Evolutionary conservation across 2,329 filamentous ascomycete genomes (phyloP).

Genomic region (Hirsutella thompsonii): DNA sequence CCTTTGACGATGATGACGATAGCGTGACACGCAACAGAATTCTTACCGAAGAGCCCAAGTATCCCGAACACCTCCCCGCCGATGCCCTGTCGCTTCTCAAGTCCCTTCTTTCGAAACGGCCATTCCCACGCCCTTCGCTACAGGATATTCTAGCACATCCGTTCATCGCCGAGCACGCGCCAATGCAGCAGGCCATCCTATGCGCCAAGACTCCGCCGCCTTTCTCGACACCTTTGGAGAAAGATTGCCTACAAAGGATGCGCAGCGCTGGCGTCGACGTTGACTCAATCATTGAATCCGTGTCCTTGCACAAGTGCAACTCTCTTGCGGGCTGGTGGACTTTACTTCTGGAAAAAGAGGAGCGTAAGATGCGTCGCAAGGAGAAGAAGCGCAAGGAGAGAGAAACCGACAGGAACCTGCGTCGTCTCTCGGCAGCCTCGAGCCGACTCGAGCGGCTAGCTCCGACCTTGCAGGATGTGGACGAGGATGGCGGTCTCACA

Average conservation of each 20-base stretch:
- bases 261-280: slow-evolving; percentile 87
- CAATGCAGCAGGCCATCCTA: slow-evolving; percentile 79
- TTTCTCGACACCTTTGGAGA: slow-evolving; percentile 78
- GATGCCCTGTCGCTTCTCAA: slow-evolving; percentile 70
- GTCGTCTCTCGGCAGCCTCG: slow-evolving; percentile 79
- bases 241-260: slow-evolving; percentile 86
- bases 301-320: slow-evolving; percentile 81
- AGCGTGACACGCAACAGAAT: slow-evolving; percentile 76
- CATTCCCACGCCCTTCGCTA: slow-evolving; percentile 67
- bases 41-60: slow-evolving; percentile 72
- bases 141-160: slow-evolving; percentile 79
- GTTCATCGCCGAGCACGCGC: slow-evolving; percentile 77
- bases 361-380: slow-evolving; percentile 67
- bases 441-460: slow-evolving; percentile 74
- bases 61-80: slow-evolving; percentile 64
- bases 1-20: slow-evolving; percentile 94
- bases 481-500: slow-evolving; percentile 54
- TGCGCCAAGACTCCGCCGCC: slow-evolving; percentile 68
- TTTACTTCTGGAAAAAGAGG: slow-evolving; percentile 84
- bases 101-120: slow-evolving; percentile 77
- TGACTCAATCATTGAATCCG: slow-evolving; percentile 87
- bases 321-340: slow-evolving; percentile 93
- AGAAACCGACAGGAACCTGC: slow-evolving; percentile 68
- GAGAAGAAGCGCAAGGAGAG: slow-evolving; percentile 77
- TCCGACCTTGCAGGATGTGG: slow-evolving; percentile 62